These are phyloP conservation scores for Euphorbia peplus DNA, from an alignment of 345 rosid species.

Conservation along the genomic window DNA sequence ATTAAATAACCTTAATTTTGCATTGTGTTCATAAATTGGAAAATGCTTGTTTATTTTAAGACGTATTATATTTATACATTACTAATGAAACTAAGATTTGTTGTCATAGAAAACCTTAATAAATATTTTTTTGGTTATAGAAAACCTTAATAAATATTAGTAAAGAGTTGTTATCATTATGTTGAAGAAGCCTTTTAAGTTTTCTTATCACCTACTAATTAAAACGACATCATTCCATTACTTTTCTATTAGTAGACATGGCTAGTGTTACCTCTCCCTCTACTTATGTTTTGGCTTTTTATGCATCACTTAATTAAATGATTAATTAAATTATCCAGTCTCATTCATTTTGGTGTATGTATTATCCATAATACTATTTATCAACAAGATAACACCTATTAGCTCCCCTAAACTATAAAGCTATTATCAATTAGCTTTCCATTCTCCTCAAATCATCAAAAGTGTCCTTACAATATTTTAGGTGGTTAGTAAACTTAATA, in stretches of 20 bases:
- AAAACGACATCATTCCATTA: slow-evolving; percentile 28
- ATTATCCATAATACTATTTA: too few species aligned
- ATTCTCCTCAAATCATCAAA: too few species aligned
- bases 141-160: neutral
- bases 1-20: too few species aligned
- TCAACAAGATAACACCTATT: too few species aligned
- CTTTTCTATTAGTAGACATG: slow-evolving; percentile 16
- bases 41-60: too few species aligned
- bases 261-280: neutral
- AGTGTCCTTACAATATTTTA: too few species aligned
- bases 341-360: neutral
- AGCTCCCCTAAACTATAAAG: too few species aligned
- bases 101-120: too few species aligned
- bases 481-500: too few species aligned
- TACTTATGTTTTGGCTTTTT: slow-evolving; percentile 9
- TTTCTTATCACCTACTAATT: slow-evolving; percentile 17
- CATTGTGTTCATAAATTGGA: too few species aligned
- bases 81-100: too few species aligned
- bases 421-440: too few species aligned
- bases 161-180: slow-evolving; percentile 9
- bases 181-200: slow-evolving; percentile 9
- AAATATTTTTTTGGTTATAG: neutral
- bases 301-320: neutral
- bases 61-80: neutral
- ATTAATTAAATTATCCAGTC: neutral